These are phyloP conservation scores for Xylaria telfairii DNA, from an alignment of 495 filamentous ascomycete species.

Conservation along the genomic window DNA sequence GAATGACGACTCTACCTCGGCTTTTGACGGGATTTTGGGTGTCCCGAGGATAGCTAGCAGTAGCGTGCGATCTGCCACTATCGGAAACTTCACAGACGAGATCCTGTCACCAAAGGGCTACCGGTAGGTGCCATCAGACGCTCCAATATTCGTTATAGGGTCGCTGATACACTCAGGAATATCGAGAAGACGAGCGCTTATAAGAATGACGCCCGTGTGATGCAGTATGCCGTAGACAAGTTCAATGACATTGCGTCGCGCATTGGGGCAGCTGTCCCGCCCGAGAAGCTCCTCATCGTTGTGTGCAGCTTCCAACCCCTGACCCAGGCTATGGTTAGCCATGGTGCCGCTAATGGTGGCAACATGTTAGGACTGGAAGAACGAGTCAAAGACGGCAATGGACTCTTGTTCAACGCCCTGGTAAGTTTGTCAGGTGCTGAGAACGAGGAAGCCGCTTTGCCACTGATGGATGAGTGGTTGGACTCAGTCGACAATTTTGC, in stretches of 20 bases:
- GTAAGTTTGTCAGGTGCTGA: conserved; percentile 28
- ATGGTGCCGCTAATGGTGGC: conserved; percentile 52
- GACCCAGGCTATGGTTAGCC: conserved; percentile 42
- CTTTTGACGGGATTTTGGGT: conserved; percentile 1
- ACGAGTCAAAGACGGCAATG: conserved; percentile 30
- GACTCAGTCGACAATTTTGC: conserved; percentile 29
- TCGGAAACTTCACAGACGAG: conserved; percentile 16
- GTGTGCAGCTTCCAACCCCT: conserved; percentile 52
- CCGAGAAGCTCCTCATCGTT: conserved; percentile 35
- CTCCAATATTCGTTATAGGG: not conserved
- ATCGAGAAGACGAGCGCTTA: conserved; percentile 10
- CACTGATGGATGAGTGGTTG: conserved; percentile 23
- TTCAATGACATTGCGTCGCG: conserved; percentile 12
- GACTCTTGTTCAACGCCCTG: conserved; percentile 28
- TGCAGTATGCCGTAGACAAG: conserved; percentile 16
- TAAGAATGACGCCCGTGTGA: conserved; percentile 24
- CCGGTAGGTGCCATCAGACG: not conserved
- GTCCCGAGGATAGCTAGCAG: conserved; percentile 3
- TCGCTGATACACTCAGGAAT: conserved; percentile 12
- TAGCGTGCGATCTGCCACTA: not conserved
- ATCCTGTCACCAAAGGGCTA: conserved; percentile 18
- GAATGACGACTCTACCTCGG: conserved; percentile 5
- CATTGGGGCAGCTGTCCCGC: conserved; percentile 3
- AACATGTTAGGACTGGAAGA: conserved; percentile 55
- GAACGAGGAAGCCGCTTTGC: conserved; percentile 29